Evolutionary conservation across 148 eudicot species (phyloP).

Genomic region (Dysphania ambrosioides): DNA sequence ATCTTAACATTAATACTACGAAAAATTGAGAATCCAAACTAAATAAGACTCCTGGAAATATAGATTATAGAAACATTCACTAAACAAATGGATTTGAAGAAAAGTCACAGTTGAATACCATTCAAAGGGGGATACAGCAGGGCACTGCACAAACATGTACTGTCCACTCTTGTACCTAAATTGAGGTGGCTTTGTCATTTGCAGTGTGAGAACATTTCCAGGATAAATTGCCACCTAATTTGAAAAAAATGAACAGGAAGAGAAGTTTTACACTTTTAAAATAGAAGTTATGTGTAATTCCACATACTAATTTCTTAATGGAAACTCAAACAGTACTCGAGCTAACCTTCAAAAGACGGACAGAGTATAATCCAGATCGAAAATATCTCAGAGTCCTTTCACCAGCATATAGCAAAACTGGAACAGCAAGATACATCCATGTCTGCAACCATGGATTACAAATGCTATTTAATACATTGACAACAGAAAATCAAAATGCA

Average conservation of each 20-base stretch:
- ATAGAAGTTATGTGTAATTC: background rate
- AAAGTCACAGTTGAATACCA: constrained; percentile 47
- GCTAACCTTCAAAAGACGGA: constrained; percentile 71
- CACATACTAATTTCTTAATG: background rate
- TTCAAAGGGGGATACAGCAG: constrained; percentile 88
- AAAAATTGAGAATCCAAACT: background rate
- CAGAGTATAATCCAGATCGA: constrained; percentile 67
- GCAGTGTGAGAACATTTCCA: constrained; percentile 84
- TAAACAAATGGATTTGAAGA: background rate
- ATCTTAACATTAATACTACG: background rate
- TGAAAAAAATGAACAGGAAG: constrained; percentile 12
- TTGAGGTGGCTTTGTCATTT: constrained; percentile 89
- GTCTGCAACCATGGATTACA: constrained; percentile 43
- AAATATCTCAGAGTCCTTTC: constrained; percentile 84
- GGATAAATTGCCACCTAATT: constrained; percentile 77
- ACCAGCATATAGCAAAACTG: constrained; percentile 89
- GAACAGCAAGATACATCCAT: constrained; percentile 93
- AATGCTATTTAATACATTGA: constrained; percentile 12
- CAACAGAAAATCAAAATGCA: background rate
- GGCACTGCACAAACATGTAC: constrained; percentile 97
- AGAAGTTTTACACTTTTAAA: background rate
- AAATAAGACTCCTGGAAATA: background rate
- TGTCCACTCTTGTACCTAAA: constrained; percentile 94
- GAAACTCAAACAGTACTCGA: background rate
- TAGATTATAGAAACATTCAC: constrained; percentile 4